Percentiles rank a stretch among this genome's conserved stretches.
These are phyloP conservation scores for Phytophthora tentaculata DNA, from an alignment of 352 stramenopile species.

Conservation along the genomic window DNA sequence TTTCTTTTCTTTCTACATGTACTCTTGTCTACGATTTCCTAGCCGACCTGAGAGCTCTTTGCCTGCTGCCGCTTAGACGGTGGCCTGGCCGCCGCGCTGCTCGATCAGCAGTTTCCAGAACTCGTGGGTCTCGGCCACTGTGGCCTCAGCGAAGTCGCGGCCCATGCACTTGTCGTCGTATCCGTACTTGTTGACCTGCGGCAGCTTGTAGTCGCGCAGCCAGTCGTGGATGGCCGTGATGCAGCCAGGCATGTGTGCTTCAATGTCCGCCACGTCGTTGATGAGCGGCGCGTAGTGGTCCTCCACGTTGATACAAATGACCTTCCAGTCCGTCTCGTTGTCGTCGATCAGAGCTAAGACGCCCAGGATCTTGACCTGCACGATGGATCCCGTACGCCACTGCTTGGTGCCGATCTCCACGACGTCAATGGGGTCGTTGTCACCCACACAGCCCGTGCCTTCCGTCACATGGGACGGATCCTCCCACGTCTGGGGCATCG, in stretches of 20 bases:
- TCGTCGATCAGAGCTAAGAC: constrained; percentile 99
- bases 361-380: constrained; percentile 98
- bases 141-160: constrained; percentile 87
- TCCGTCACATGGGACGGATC: constrained; percentile 92
- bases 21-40: constrained; percentile 38
- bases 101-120: constrained; percentile 92
- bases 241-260: constrained; percentile 94
- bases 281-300: constrained; percentile 97
- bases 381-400: constrained; percentile 93
- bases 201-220: constrained; percentile 99
- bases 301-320: constrained; percentile 96
- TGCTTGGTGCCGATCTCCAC: constrained; percentile 97
- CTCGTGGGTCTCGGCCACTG: constrained; percentile 88
- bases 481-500: constrained; percentile 99
- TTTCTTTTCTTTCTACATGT: constrained; percentile 28
- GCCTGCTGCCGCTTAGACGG: constrained; percentile 59
- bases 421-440: constrained; percentile 99
- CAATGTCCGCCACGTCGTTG: constrained; percentile 98
- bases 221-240: constrained; percentile 95
- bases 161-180: constrained; percentile 98
- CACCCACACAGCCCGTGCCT: constrained; percentile 85
- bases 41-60: constrained; percentile 16
- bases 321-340: constrained; percentile 99
- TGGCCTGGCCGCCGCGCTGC: constrained; percentile 81
- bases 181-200: constrained; percentile 99